phyloP scores from a whole-genome alignment of 306 rosid species.

The Acacia acuminata region DNA sequence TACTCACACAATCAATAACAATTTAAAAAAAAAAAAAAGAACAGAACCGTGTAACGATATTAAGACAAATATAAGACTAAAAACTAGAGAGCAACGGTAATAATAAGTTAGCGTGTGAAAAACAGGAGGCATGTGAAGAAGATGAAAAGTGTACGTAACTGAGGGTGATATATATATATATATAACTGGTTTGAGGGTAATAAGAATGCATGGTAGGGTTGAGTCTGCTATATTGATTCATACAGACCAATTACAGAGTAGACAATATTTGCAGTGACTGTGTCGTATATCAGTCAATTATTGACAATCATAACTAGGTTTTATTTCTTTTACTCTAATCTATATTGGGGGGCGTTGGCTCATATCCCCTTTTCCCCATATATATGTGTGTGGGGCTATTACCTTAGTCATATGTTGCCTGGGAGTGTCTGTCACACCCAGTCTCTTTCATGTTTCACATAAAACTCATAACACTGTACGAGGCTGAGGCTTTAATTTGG shows the following conservation, averaged over 20 bases:
- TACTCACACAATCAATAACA: not conserved
- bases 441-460: not conserved
- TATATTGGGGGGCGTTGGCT: too few relatives aligned
- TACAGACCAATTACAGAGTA: not conserved
- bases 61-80: too few relatives aligned
- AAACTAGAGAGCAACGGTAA: not conserved
- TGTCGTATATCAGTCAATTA: not conserved
- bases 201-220: constrained; percentile 1
- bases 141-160: not conserved
- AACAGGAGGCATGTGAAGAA: constrained; percentile 2
- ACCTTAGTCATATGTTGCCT: too few relatives aligned
- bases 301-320: not conserved
- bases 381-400: too few relatives aligned
- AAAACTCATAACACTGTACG: not conserved
- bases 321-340: too few relatives aligned
- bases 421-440: not conserved
- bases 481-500: not conserved
- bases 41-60: not conserved
- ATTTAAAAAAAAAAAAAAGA: too few relatives aligned
- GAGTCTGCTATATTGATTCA: not conserved
- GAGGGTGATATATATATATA: not conserved
- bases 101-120: not conserved
- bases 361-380: too few relatives aligned
- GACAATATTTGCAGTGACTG: not conserved
- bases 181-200: not conserved